Evolutionary conservation across 495 filamentous ascomycete genomes (phyloP).

Genomic region (Aspergillus nidulans): DNA sequence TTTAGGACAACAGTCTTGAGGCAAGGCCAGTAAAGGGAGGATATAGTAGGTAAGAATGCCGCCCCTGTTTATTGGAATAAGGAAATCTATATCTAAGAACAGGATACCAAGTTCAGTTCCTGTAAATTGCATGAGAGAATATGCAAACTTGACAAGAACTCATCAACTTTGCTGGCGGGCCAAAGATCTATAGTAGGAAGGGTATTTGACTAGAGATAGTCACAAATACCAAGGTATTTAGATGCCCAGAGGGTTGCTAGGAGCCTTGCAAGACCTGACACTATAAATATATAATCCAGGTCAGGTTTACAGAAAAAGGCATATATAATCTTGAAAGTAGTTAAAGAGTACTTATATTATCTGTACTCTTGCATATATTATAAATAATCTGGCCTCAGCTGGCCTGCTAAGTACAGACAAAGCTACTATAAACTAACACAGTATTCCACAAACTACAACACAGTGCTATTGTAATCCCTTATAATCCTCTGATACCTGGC

Average conservation of each 20-base stretch:
- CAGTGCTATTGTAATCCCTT: neutral
- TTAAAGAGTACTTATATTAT: neutral
- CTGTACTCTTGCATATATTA: neutral
- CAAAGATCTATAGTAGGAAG: neutral
- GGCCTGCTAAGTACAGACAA: neutral
- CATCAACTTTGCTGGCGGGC: neutral
- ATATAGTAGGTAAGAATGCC: neutral
- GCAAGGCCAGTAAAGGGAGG: conserved; percentile 2
- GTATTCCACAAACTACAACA: neutral
- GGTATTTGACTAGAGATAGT: neutral
- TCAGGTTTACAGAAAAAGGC: neutral
- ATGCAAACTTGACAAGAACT: neutral
- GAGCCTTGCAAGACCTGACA: neutral
- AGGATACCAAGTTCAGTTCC: neutral
- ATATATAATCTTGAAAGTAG: neutral
- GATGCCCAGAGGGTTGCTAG: neutral
- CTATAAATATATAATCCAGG: neutral
- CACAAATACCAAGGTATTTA: neutral
- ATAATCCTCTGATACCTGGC: neutral
- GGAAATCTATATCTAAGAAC: neutral
- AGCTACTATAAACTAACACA: neutral
- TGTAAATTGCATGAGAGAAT: neutral
- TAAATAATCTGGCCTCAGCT: neutral
- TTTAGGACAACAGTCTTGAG: neutral
- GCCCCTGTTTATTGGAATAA: neutral